Evolutionary conservation across 176 grass and related monocot species (phyloP).

Genomic region (Elaeis guineensis): DNA sequence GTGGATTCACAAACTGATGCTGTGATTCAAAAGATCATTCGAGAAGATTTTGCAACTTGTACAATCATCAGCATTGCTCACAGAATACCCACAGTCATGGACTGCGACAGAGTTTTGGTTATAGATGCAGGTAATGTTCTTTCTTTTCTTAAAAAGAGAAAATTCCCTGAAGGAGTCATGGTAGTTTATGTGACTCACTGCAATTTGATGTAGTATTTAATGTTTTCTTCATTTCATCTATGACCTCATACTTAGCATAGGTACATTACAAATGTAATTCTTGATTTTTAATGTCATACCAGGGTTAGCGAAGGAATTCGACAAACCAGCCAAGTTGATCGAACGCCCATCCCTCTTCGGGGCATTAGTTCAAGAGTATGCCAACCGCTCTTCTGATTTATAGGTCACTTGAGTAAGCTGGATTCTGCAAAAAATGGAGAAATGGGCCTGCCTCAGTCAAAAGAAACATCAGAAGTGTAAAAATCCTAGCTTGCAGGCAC

Average conservation of each 20-base stretch:
- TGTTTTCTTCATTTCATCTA: too few species aligned
- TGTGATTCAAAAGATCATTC: constrained; percentile 6
- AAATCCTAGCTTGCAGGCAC: too few species aligned
- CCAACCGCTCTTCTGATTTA: constrained; percentile 3
- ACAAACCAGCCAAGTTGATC: constrained; percentile 1
- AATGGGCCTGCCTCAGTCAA: too few species aligned
- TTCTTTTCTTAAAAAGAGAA: too few species aligned
- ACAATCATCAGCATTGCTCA: constrained; percentile 15
- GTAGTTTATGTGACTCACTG: too few species aligned
- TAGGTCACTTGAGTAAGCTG: neutral
- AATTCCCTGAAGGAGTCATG: too few species aligned
- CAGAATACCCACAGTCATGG: constrained; percentile 11
- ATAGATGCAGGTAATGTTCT: constrained; percentile 3
- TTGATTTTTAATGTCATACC: neutral
- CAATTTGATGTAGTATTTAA: too few species aligned
- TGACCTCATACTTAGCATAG: too few species aligned
- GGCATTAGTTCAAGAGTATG: constrained; percentile 8
- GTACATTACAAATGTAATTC: too few species aligned
- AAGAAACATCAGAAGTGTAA: too few species aligned
- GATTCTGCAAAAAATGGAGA: too few species aligned
- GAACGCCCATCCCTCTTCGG: constrained; percentile 2
- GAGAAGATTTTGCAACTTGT: constrained; percentile 1
- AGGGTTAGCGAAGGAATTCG: constrained; percentile 5
- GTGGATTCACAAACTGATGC: constrained; percentile 7
- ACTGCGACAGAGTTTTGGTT: constrained; percentile 4